Evolutionary conservation across 1,284 basidiomycete genomes (phyloP).

Genomic region (Tilletia caries): DNA sequence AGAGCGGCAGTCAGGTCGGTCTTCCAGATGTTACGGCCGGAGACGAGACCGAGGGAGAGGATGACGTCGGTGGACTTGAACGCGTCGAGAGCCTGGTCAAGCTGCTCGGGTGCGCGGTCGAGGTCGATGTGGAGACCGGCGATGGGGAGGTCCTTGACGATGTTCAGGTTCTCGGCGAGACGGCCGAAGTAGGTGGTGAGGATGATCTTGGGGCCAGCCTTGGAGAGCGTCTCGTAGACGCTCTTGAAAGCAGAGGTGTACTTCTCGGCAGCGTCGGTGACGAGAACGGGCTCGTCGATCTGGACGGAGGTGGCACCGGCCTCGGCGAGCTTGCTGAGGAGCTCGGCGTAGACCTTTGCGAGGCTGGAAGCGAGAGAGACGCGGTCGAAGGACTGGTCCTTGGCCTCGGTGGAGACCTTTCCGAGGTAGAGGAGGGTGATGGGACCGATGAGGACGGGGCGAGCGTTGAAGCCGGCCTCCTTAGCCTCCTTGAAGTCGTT

Average conservation of each 20-base stretch:
- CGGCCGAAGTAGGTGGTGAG: conserved; percentile 92
- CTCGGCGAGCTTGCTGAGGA: conserved; percentile 84
- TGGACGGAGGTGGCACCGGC: conserved; percentile 93
- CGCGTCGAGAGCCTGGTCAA: conserved; percentile 77
- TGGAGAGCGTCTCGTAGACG: conserved; percentile 77
- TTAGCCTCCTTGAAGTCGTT: conserved; percentile 95
- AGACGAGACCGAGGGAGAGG: conserved; percentile 92
- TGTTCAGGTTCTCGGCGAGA: conserved; percentile 85
- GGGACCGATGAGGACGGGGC: conserved; percentile 93
- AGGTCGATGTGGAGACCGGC: conserved; percentile 95
- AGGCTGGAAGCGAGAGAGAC: conserved; percentile 86
- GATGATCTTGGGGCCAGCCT: conserved; percentile 83
- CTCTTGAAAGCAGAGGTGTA: conserved; percentile 77
- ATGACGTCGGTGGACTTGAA: conserved; percentile 63
- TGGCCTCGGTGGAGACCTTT: conserved; percentile 82
- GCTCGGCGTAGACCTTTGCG: conserved; percentile 85
- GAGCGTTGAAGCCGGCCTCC: conserved; percentile 80
- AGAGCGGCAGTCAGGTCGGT: conserved; percentile 83
- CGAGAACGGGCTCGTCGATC: conserved; percentile 94
- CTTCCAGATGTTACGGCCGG: conserved; percentile 99
- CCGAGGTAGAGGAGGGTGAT: conserved; percentile 92
- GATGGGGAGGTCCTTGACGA: conserved; percentile 86
- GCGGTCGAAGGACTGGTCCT: conserved; percentile 76
- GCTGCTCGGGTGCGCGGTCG: conserved; percentile 79
- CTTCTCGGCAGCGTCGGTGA: conserved; percentile 77